These are phyloP conservation scores for Phyllosticta citribraziliensis DNA, from an alignment of 2,329 filamentous ascomycete species.

Conservation along the genomic window DNA sequence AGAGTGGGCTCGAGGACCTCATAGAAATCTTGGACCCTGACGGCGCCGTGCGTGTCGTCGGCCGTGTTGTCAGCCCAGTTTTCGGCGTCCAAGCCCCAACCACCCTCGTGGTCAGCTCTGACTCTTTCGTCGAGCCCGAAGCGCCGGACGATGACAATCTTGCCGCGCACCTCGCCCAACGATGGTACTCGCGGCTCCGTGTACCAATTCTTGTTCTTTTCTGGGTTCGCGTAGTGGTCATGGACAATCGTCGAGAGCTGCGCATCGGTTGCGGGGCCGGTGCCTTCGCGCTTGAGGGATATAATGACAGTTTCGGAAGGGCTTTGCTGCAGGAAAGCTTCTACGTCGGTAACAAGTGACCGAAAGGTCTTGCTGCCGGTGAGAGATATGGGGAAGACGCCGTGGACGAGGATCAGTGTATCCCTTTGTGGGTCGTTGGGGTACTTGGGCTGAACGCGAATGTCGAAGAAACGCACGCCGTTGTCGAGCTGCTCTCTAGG, in stretches of 20 bases:
- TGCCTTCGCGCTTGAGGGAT: constrained; percentile 83
- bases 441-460: constrained; percentile 62
- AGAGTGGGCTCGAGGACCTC: constrained; percentile 66
- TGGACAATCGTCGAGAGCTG: constrained; percentile 67
- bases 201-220: constrained; percentile 57
- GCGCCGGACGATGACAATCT: constrained; percentile 74
- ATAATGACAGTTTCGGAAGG: constrained; percentile 76
- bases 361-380: constrained; percentile 71
- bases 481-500: constrained; percentile 72
- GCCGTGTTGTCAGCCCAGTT: constrained; percentile 84
- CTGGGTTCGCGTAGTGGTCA: constrained; percentile 55
- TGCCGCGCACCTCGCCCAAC: constrained; percentile 69
- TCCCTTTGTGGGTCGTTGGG: constrained; percentile 51
- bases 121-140: constrained; percentile 57
- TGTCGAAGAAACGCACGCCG: constrained; percentile 88
- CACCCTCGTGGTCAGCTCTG: constrained; percentile 38
- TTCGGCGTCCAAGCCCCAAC: constrained; percentile 50
- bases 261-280: constrained; percentile 67
- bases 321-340: constrained; percentile 66
- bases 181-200: constrained; percentile 66
- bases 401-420: constrained; percentile 74
- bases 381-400: constrained; percentile 78
- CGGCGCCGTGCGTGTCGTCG: constrained; percentile 60
- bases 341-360: constrained; percentile 59
- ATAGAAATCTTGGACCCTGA: constrained; percentile 92